These are phyloP conservation scores for Globisporangium sylvaticum DNA, from an alignment of 352 stramenopile genomes.

Conservation along the genomic window DNA sequence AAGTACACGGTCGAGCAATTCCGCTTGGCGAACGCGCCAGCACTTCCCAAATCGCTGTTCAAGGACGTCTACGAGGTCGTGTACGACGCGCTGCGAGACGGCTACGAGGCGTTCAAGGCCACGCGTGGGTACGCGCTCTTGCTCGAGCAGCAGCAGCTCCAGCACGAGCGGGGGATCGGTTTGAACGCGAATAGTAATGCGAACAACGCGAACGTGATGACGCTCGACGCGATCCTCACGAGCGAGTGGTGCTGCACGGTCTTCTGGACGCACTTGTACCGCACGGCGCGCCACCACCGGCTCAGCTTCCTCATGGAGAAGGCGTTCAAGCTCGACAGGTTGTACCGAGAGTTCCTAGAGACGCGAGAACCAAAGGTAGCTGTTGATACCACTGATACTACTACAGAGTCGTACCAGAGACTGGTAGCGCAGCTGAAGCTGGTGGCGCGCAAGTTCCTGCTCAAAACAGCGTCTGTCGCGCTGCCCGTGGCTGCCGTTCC, in stretches of 20 bases:
- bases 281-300: conserved; percentile 41
- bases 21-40: neutral
- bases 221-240: conserved; percentile 51
- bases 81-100: conserved; percentile 21
- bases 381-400: neutral
- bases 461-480: conserved; percentile 15
- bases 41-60: conserved; percentile 27
- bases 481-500: conserved; percentile 20
- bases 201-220: conserved; percentile 17
- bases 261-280: conserved; percentile 71
- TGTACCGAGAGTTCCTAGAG: conserved; percentile 15
- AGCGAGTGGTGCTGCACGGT: conserved; percentile 70
- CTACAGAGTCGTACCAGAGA: neutral
- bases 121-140: conserved; percentile 30
- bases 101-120: conserved; percentile 31
- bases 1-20: conserved; percentile 11
- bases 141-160: conserved; percentile 14
- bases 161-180: neutral
- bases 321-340: conserved; percentile 40
- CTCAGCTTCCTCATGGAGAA: conserved; percentile 61
- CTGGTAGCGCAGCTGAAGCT: conserved; percentile 20
- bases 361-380: neutral
- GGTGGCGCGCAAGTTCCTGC: conserved; percentile 26
- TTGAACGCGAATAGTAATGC: neutral
- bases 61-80: conserved; percentile 24